Base-by-base conservation (phyloP, 1,139 yeast genomes). In the Candida pseudoviswanathii region DNA sequence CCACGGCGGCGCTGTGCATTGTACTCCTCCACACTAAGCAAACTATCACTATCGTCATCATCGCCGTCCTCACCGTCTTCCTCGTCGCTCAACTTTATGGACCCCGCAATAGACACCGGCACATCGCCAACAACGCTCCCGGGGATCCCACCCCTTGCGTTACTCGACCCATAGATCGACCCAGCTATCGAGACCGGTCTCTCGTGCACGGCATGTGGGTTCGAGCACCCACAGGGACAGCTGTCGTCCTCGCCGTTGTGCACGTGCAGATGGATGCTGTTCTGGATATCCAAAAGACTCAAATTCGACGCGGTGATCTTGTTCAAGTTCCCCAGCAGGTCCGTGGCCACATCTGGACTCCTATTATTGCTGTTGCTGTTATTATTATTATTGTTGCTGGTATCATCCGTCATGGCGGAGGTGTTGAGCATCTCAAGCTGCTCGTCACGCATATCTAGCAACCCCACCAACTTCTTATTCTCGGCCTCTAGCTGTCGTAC, bases 141-240 rank as follows among this genome's bases (percentile, higher is more conserved):
- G 27, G 48, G 62, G 38, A 57, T 57, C 7, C 59, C 62, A 38
- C 65, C 69, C 26, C 41, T 10, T 21, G 26, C 30, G n/a, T 37
- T 37, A 10, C 11, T 37, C 5, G 59, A 61, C 39, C 64, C 69
- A 56, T 78, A 82, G 1, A 81, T 71, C 0, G 84, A 74, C 1
- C 86, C 85, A 0, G 85, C 83, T 45, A 84, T 76, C 1, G 86
- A 81, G 0, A 84, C 87, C 0, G 89, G 89, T 33, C 85, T 59
- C 55, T 82, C 85, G 53, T 82, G 85, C 5, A 82, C 76, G 0
- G 82, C 70, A 57, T 79, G 82, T 0, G 84, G 78, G 50, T 74
- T 77, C 41, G 80, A 68, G 61, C 87, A 82, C 30, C 82, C 79
- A 53, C 83, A 78, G 11, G 84, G 80, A 44, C 84, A 80, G 5